Evolutionary conservation across 1,284 basidiomycete species (phyloP).

Genomic region (Cutaneotrichosporon cavernicola): DNA sequence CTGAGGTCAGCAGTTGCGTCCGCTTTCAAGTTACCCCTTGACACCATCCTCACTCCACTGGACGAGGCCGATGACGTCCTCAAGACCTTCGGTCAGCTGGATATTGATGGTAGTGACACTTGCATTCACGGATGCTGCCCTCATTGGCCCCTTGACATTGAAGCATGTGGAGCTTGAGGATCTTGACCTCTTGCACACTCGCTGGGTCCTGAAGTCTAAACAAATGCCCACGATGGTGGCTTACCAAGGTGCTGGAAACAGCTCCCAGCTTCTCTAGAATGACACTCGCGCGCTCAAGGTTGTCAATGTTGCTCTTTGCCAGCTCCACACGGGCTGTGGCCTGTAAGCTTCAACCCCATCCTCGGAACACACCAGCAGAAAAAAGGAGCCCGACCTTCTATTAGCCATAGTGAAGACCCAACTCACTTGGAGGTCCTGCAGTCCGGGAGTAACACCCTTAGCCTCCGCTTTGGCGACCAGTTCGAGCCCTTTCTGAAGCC

Average conservation of each 20-base stretch:
- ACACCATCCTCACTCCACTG: constrained; percentile 11
- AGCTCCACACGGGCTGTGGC: constrained; percentile 14
- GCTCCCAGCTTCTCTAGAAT: constrained; percentile 1
- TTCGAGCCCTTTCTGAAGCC: constrained; percentile 16
- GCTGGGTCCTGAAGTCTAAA: constrained; percentile 12
- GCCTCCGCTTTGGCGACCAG: constrained; percentile 4
- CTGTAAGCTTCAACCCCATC: neutral
- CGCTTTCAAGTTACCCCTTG: constrained; percentile 1
- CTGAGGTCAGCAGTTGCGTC: neutral
- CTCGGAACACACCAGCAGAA: neutral
- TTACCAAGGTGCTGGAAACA: constrained; percentile 11
- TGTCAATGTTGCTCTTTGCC: neutral
- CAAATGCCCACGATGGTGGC: neutral
- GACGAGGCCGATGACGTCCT: neutral
- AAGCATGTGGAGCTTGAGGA: constrained; percentile 14
- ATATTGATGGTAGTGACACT: neutral
- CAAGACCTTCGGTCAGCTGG: neutral
- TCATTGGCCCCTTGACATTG: constrained; percentile 14
- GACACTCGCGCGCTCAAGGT: neutral
- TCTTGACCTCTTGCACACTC: constrained; percentile 14
- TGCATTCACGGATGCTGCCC: constrained; percentile 1
- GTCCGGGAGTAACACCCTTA: neutral
- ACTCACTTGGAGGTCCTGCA: constrained; percentile 13
- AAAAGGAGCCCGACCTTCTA: constrained; percentile 9
- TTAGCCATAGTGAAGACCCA: neutral